These are phyloP conservation scores for Sugiyamaella neomexicana DNA, from an alignment of 1,139 yeast genomes.

Conservation along the genomic window DNA sequence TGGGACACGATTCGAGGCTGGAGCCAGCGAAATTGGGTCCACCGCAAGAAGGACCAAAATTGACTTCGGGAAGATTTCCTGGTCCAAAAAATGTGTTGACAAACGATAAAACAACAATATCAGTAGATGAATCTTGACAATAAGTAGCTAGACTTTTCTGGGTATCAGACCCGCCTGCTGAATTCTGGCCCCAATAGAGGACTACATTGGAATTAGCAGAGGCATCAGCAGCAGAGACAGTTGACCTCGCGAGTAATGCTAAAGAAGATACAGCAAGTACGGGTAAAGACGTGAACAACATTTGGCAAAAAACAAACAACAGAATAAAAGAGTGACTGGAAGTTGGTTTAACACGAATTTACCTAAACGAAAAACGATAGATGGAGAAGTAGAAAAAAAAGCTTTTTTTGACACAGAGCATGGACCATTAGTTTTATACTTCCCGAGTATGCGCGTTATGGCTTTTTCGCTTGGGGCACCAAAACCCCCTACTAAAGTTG, in stretches of 20 bases:
- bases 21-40: conserved; percentile 47
- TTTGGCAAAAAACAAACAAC: not conserved
- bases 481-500: no score
- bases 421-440: not conserved
- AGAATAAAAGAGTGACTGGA: conserved; percentile 4
- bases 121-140: conserved; percentile 69
- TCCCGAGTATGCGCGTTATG: no score
- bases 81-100: conserved; percentile 57
- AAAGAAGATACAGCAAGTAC: not conserved
- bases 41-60: conserved; percentile 65
- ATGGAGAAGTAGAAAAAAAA: no score
- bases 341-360: not conserved
- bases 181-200: conserved; percentile 89
- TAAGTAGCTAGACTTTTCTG: conserved; percentile 56
- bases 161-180: conserved; percentile 55
- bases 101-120: conserved; percentile 72
- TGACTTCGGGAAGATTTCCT: conserved; percentile 46
- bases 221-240: conserved; percentile 23
- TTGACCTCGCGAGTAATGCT: conserved; percentile 8
- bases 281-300: not conserved
- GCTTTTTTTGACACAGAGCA: no score
- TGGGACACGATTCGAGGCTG: conserved; percentile 57
- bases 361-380: no score
- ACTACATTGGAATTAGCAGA: conserved; percentile 52
- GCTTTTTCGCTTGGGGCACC: no score